Evolutionary conservation across 2,329 filamentous ascomycete genomes (phyloP).

Genomic region (Verticillium alfalfae): DNA sequence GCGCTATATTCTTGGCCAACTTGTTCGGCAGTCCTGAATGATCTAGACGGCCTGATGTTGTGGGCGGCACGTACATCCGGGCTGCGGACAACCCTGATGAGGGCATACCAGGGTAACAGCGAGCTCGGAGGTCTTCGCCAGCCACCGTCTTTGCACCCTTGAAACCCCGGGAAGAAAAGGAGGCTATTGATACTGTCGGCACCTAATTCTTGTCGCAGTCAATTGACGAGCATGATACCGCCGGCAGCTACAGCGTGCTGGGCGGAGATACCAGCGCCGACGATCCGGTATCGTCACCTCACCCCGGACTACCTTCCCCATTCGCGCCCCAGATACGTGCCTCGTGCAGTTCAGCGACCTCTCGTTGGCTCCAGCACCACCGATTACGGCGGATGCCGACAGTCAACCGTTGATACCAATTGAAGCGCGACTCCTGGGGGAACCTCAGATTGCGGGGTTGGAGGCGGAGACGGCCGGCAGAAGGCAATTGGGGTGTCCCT

Average conservation of each 20-base stretch:
- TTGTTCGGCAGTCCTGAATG: too few species aligned
- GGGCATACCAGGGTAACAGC: not conserved
- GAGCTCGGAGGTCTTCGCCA: too few species aligned
- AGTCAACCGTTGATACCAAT: not conserved
- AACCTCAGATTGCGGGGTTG: not conserved
- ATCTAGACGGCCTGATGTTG: too few species aligned
- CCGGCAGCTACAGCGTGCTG: not conserved
- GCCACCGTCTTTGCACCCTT: too few species aligned
- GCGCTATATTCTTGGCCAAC: too few species aligned
- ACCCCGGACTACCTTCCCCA: not conserved
- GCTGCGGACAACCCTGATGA: too few species aligned
- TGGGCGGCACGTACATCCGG: too few species aligned
- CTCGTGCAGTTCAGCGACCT: not conserved
- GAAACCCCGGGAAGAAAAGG: not conserved
- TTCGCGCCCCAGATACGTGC: not conserved
- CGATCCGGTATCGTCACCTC: not conserved
- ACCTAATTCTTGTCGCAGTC: not conserved
- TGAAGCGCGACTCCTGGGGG: not conserved
- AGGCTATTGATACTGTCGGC: not conserved
- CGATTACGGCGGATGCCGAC: not conserved
- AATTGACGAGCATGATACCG: not conserved
- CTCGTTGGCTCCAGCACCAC: not conserved
- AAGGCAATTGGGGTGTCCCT: not conserved
- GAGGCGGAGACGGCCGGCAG: not conserved
- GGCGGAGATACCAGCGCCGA: not conserved